Base-by-base conservation (phyloP, 768 basidiomycete species). In the Solioccasus polychromus region DNA sequence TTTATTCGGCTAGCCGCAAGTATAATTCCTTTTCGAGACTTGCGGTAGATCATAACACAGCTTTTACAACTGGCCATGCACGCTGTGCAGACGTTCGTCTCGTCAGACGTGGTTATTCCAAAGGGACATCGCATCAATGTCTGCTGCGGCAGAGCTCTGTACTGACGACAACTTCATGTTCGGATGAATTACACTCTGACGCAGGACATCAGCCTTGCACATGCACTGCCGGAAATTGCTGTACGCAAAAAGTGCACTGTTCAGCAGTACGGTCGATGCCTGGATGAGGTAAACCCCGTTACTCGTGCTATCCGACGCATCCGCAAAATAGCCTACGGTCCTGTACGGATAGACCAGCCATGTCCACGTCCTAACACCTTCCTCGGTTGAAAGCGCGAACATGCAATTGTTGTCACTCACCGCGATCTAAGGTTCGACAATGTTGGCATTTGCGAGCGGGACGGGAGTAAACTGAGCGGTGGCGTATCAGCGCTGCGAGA, bases 311-410 rank as follows among this genome's bases (percentile, higher is more conserved):
- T 67, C 68, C 7, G 48, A 41, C 18, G 54, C 59, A 48, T 80
- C 77, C 29, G 73, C 60, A 54, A 82, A 82, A 34, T 72, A 63
- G 8, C 79, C 80, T 1, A 80, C 64, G 0, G 77, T 80, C 15
- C 76, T 76, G 0, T 67, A 62, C 0, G 79, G 79, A 58, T 81
- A 79, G 43, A 81, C 80, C 2, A 82, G 63, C 79, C 79, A 81
- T 5, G 79, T 74, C 74, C 77, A 81, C 1, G 72, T 65, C 1
- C 74, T 78, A 5, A 81, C 79, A 1, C 79, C 80, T 11, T 75
- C 74, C 35, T 62, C 59, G 2, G 78, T 79, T 3, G 77, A 78
- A 5, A 82, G 57, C 2, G 71, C 74, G 55, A 82, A 80, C 0
- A 71, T 74, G 41, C 74, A 54, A 48, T 74, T 58, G 5, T 57